phyloP scores from a whole-genome alignment of 768 basidiomycete species.

The Amanita subjunquillea region DNA sequence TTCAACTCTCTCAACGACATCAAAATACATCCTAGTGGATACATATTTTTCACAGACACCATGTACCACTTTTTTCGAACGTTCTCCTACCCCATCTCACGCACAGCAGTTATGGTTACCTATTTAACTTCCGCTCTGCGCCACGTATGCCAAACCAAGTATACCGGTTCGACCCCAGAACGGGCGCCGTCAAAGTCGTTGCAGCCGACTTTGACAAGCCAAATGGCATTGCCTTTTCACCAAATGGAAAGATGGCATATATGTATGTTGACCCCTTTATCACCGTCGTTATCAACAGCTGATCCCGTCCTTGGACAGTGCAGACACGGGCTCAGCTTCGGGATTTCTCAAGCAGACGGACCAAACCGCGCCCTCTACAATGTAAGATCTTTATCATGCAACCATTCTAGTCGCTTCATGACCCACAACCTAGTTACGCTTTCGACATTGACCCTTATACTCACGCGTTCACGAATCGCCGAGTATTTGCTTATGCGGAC shows the following conservation, averaged over 20 bases:
- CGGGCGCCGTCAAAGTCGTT: slow-evolving; percentile 55
- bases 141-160: slow-evolving; percentile 67
- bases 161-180: slow-evolving; percentile 63
- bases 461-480: slow-evolving; percentile 45
- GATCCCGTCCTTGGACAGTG: slow-evolving; percentile 17
- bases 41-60: slow-evolving; percentile 68
- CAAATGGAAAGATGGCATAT: slow-evolving; percentile 55
- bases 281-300: neutral
- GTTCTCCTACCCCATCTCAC: neutral
- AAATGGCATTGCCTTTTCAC: slow-evolving; percentile 70
- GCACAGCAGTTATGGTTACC: slow-evolving; percentile 44
- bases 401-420: neutral
- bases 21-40: slow-evolving; percentile 62
- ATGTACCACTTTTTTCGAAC: slow-evolving; percentile 28
- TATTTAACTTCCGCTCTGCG: slow-evolving; percentile 54
- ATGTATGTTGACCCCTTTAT: slow-evolving; percentile 26
- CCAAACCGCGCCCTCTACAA: slow-evolving; percentile 52
- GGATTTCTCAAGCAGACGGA: slow-evolving; percentile 36
- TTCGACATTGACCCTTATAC: slow-evolving; percentile 54
- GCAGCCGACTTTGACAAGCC: slow-evolving; percentile 67
- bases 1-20: slow-evolving; percentile 80
- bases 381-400: slow-evolving; percentile 14
- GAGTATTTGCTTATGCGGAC: slow-evolving; percentile 59
- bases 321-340: slow-evolving; percentile 40
- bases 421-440: slow-evolving; percentile 27